A percentile compares a stretch with the other conserved stretches of the same genome.
These are phyloP conservation scores for Phytophthora macrochlamydospora DNA, from an alignment of 352 stramenopile species.

Conservation along the genomic window DNA sequence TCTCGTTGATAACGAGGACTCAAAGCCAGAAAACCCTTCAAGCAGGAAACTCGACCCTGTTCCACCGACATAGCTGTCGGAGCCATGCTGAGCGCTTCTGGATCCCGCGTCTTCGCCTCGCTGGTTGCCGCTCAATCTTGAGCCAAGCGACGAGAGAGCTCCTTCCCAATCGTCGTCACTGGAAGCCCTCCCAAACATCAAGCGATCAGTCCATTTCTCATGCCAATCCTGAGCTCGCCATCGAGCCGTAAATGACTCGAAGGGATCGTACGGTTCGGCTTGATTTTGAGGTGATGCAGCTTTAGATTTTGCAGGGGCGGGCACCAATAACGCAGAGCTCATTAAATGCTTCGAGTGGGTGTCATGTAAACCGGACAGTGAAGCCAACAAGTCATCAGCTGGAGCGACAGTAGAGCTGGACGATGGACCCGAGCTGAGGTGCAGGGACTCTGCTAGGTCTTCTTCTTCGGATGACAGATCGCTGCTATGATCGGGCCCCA, in stretches of 20 bases:
- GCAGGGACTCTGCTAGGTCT: constrained; percentile 1
- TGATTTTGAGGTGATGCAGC: constrained; percentile 1
- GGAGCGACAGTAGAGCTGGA: constrained; percentile 11
- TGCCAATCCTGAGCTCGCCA: constrained; percentile 33
- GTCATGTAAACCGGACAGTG: constrained; percentile 5
- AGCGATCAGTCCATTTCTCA: constrained; percentile 11
- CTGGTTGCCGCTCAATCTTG: constrained; percentile 7
- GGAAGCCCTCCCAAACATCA: constrained; percentile 9
- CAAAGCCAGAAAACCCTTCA: constrained; percentile 23
- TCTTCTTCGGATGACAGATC: constrained; percentile 6
- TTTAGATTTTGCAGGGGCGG: neutral
- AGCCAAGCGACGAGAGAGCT: constrained; percentile 14
- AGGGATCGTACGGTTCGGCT: constrained; percentile 30
- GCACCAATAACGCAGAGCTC: too few relatives aligned
- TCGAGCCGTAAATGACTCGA: constrained; percentile 30
- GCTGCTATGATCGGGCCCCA: neutral
- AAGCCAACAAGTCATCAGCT: constrained; percentile 8
- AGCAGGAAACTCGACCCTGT: constrained; percentile 7
- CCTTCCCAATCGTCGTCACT: constrained; percentile 20
- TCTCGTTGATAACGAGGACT: constrained; percentile 1
- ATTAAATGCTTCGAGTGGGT: constrained; percentile 4
- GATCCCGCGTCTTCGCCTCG: constrained; percentile 5
- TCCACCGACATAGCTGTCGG: constrained; percentile 16
- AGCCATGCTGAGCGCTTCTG: constrained; percentile 3
- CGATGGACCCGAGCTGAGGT: constrained; percentile 7